Evolutionary conservation across 2,329 filamentous ascomycete species (phyloP).

Genomic region (Sphaerulina populicola): DNA sequence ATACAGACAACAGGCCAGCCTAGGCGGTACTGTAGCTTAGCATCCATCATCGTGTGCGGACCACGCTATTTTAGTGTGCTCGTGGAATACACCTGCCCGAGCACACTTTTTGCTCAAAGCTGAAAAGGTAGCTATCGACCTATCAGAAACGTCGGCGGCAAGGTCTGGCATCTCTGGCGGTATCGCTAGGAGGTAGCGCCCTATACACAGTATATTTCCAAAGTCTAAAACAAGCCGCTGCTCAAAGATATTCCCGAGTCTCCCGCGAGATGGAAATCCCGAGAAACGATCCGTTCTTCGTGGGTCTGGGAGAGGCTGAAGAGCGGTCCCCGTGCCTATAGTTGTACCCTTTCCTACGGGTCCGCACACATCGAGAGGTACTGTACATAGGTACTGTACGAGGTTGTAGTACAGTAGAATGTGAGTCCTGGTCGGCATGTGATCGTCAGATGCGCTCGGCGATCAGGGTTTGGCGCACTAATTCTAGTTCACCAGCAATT

Average conservation of each 20-base stretch:
- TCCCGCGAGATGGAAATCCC: too few relatives aligned
- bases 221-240: neutral
- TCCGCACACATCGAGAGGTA: too few relatives aligned
- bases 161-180: neutral
- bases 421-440: slow-evolving; percentile 3
- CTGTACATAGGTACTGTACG: too few relatives aligned
- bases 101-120: neutral
- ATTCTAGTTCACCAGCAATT: neutral
- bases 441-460: neutral
- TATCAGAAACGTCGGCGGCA: neutral
- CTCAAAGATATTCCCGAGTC: neutral
- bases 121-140: slow-evolving; percentile 2
- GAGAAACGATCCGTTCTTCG: too few relatives aligned
- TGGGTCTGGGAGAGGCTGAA: too few relatives aligned
- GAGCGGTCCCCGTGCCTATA: neutral
- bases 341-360: too few relatives aligned
- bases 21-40: too few relatives aligned
- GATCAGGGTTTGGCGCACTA: neutral
- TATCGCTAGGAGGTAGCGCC: slow-evolving; percentile 4
- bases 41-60: neutral
- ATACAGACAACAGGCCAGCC: too few relatives aligned
- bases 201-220: neutral
- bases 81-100: neutral
- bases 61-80: neutral
- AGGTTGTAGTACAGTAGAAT: too few relatives aligned